phyloP scores from a whole-genome alignment of 106 monocot species.

The Apostasia ramifera region DNA sequence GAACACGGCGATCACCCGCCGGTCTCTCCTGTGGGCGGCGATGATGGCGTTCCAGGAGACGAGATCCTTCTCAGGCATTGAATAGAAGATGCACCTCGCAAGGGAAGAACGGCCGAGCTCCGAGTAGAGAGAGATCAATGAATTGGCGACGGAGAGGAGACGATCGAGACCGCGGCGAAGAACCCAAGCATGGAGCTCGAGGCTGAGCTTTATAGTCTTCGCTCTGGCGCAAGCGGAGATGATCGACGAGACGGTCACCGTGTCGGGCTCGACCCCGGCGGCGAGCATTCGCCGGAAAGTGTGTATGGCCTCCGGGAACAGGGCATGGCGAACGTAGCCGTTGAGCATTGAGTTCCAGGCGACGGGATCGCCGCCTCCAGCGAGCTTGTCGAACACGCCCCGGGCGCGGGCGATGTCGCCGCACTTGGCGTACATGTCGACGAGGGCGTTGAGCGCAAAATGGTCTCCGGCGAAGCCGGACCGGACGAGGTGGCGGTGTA shows the following conservation, averaged over 20 bases:
- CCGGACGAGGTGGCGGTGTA: conserved; percentile 54
- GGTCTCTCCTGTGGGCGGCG: conserved; percentile 30
- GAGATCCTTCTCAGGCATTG: conserved; percentile 58
- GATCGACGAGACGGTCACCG: conserved; percentile 47
- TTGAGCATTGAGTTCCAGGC: conserved; percentile 69
- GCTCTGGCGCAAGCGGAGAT: conserved; percentile 17
- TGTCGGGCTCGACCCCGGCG: conserved; percentile 30
- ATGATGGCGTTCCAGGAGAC: conserved; percentile 86
- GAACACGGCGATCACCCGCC: conserved; percentile 32
- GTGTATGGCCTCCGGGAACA: conserved; percentile 31
- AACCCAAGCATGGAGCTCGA: conserved; percentile 63
- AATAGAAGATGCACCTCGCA: conserved; percentile 38
- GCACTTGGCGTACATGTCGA: conserved; percentile 86
- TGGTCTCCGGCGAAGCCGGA: conserved; percentile 38
- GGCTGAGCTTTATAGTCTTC: conserved; percentile 9
- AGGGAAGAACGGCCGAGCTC: not conserved
- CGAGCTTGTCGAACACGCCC: conserved; percentile 37
- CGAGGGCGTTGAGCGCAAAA: conserved; percentile 64
- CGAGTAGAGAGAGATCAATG: conserved; percentile 60
- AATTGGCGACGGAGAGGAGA: conserved; percentile 49
- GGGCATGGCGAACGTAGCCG: conserved; percentile 50
- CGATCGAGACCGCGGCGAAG: conserved; percentile 41
- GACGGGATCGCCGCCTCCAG: conserved; percentile 23
- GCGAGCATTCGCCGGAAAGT: conserved; percentile 36
- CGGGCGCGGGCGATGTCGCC: conserved; percentile 55